Conservation (phyloP, 2,329 filamentous ascomycete species). For the Exophiala sp. region DNA sequence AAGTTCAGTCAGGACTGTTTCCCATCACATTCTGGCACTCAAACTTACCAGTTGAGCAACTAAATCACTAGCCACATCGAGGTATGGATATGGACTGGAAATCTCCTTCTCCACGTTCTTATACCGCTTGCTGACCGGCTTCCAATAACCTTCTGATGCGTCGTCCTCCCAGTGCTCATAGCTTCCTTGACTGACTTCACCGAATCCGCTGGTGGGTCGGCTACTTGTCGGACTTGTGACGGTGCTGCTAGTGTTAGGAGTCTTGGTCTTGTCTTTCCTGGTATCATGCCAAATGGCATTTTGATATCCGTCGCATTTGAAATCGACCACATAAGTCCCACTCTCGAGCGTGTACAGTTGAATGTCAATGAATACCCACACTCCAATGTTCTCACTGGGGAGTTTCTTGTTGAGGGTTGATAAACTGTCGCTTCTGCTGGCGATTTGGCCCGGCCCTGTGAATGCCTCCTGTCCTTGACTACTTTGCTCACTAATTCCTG, state of each 20-base stretch:
- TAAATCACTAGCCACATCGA: conserved; percentile 86
- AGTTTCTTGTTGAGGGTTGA: conserved; percentile 23
- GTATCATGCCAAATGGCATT: conserved; percentile 58
- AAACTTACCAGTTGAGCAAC: conserved; percentile 82
- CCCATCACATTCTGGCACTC: conserved; percentile 51
- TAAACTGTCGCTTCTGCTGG: conserved; percentile 22
- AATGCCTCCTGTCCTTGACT: conserved; percentile 12
- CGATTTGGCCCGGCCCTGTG: conserved; percentile 3
- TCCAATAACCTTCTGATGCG: conserved; percentile 47
- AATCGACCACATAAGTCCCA: conserved; percentile 92
- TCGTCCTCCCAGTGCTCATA: conserved; percentile 28
- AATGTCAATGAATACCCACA: conserved; percentile 94
- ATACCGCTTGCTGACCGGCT: conserved; percentile 47
- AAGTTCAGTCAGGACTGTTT: conserved; percentile 12
- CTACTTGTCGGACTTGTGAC: conserved; percentile 42
- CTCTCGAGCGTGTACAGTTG: conserved; percentile 93
- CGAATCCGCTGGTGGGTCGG: conserved; percentile 45
- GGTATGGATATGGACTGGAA: conserved; percentile 89
- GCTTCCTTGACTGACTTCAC: conserved; percentile 27
- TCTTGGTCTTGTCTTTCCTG: conserved; percentile 36
- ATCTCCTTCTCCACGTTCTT: conserved; percentile 86
- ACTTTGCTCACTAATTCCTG: conserved; percentile 15
- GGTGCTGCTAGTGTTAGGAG: conserved; percentile 35
- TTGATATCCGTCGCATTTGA: conserved; percentile 98
- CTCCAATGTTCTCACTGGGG: conserved; percentile 46